A percentile compares a stretch with the other conserved stretches of the same genome.
Evolutionary conservation across 2,329 filamentous ascomycete species (phyloP).

Genomic region (Xylaria sp.): DNA sequence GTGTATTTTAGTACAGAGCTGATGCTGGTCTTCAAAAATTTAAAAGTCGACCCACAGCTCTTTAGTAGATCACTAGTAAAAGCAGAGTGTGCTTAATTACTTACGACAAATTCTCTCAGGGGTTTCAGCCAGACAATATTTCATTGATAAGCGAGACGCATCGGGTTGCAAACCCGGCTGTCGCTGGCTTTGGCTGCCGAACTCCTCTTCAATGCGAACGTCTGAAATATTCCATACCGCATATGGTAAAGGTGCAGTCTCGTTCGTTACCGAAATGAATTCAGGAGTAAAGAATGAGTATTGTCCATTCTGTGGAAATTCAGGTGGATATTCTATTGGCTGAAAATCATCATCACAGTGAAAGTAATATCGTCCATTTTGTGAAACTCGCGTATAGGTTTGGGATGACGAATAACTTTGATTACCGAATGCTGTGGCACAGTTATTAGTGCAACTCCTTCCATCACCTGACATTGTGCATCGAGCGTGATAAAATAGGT

Average conservation of each 20-base stretch:
- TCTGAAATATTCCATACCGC: not conserved
- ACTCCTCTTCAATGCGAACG: not conserved
- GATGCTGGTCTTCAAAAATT: no score
- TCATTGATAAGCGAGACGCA: not conserved
- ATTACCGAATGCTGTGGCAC: not conserved
- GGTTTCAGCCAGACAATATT: not conserved
- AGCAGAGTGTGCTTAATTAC: not conserved
- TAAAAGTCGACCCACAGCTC: no score
- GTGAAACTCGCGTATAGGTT: not conserved
- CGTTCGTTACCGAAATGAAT: not conserved
- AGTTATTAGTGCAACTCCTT: not conserved
- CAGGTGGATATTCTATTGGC: not conserved
- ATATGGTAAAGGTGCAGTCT: not conserved
- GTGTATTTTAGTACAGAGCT: not conserved
- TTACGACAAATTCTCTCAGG: not conserved
- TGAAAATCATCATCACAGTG: not conserved
- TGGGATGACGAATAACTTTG: not conserved
- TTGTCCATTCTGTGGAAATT: not conserved
- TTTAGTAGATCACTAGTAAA: not conserved
- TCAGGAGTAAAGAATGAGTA: not conserved
- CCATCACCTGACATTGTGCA: constrained; percentile 12
- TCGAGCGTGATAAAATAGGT: constrained; percentile 23
- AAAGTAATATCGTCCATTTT: not conserved
- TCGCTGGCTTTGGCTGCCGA: not conserved
- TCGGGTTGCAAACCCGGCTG: not conserved